Conservation (phyloP, 441 rosid species). For the Sinapis alba region DNA sequence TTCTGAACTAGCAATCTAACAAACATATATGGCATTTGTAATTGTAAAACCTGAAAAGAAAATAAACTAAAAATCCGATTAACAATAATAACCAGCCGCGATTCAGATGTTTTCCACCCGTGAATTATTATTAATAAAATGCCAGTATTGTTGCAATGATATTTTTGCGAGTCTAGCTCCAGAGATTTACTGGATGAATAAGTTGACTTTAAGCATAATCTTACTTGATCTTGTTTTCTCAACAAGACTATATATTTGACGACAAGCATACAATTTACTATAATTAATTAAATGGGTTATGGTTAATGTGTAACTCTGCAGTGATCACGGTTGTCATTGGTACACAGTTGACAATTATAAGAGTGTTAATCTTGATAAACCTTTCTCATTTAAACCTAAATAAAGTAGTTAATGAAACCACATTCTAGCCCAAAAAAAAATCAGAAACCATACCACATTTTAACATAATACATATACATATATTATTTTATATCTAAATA, state of each 20-base stretch:
- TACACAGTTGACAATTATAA: background rate
- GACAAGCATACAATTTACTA: background rate
- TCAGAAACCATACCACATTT: background rate
- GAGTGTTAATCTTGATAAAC: background rate
- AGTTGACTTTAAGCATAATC: slow-evolving; percentile 36
- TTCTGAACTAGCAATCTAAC: background rate
- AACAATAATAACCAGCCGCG: background rate
- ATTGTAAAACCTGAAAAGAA: slow-evolving; percentile 11
- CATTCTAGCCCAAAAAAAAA: background rate
- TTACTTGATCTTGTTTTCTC: slow-evolving; percentile 23
- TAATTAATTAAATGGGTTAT: background rate
- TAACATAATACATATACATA: background rate
- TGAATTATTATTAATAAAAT: background rate
- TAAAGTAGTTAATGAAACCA: background rate
- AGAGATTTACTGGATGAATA: slow-evolving; percentile 27
- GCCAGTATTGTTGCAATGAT: slow-evolving; percentile 19
- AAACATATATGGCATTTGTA: background rate
- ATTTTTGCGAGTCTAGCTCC: slow-evolving; percentile 11
- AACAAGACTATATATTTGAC: slow-evolving; percentile 20
- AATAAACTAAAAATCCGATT: background rate
- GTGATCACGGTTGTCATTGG: slow-evolving; percentile 12
- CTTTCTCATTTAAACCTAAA: background rate
- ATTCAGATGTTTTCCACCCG: background rate
- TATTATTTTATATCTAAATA: too few species aligned
- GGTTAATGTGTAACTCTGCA: slow-evolving; percentile 1